Conservation (phyloP, 345 rosid genomes). For the Murraya koenigii region DNA sequence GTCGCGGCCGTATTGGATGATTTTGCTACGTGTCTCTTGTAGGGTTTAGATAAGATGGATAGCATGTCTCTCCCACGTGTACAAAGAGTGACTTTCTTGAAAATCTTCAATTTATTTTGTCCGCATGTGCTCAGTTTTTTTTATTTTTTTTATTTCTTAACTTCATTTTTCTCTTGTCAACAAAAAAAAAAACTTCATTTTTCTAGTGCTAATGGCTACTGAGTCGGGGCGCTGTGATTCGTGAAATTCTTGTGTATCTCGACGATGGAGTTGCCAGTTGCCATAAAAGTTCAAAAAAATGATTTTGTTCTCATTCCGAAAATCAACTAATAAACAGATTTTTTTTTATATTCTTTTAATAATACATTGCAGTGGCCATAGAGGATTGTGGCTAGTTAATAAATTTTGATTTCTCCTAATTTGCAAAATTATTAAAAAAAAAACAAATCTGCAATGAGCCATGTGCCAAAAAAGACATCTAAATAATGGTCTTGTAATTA, state of each 20-base stretch:
- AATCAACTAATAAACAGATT: too few relatives aligned
- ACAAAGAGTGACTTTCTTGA: neutral
- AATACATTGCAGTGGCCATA: too few relatives aligned
- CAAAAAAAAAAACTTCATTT: too few relatives aligned
- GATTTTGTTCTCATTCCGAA: too few relatives aligned
- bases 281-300: neutral
- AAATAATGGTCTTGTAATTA: too few relatives aligned
- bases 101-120: neutral
- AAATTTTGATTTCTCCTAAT: too few relatives aligned
- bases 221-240: neutral
- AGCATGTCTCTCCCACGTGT: slow-evolving; percentile 31
- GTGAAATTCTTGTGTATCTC: neutral
- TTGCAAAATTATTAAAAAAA: too few relatives aligned
- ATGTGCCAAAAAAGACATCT: too few relatives aligned
- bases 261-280: neutral
- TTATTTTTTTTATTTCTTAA: neutral
- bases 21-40: slow-evolving; percentile 18
- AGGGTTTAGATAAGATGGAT: slow-evolving; percentile 6
- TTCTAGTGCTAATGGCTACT: too few relatives aligned
- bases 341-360: too few relatives aligned
- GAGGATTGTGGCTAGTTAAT: too few relatives aligned
- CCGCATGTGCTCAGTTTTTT: neutral
- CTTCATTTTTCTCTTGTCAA: neutral
- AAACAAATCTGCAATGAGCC: too few relatives aligned
- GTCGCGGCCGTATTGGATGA: neutral